Conservation (phyloP, 805 yeast genomes). For the Saturnispora halmiae region DNA sequence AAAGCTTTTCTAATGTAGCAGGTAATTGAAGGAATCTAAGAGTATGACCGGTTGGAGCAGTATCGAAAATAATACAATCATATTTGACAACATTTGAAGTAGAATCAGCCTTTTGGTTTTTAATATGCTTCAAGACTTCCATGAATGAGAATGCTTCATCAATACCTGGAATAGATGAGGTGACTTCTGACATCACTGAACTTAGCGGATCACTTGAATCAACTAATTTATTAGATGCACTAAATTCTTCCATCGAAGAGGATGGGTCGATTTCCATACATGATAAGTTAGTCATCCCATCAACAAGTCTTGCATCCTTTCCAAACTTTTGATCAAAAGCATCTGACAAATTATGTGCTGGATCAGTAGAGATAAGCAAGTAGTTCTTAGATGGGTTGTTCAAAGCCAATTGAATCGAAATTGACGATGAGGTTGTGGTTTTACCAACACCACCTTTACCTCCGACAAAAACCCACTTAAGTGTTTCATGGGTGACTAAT, state of each 20-base stretch:
- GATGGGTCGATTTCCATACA: conserved; percentile 99
- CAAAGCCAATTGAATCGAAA: conserved; percentile 88
- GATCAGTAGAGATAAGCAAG: conserved; percentile 90
- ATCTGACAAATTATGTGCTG: conserved; percentile 95
- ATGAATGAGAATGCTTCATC: conserved; percentile 97
- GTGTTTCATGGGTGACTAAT: conserved; percentile 50
- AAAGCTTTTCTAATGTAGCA: conserved; percentile 76
- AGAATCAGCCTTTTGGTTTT: conserved; percentile 42
- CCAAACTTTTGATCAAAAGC: conserved; percentile 98
- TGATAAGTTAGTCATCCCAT: conserved; percentile 77
- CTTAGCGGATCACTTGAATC: conserved; percentile 58
- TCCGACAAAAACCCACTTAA: conserved; percentile 97
- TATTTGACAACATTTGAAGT: conserved; percentile 35
- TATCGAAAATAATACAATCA: conserved; percentile 90
- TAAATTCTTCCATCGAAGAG: conserved; percentile 83
- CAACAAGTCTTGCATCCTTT: conserved; percentile 90
- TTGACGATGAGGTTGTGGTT: conserved; percentile 92
- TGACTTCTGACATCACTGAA: conserved; percentile 78
- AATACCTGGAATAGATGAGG: conserved; percentile 94
- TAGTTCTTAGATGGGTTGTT: conserved; percentile 73
- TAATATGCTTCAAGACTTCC: conserved; percentile 96
- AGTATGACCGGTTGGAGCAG: conserved; percentile 99
- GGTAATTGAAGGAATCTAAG: conserved; percentile 92
- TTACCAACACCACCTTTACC: conserved; percentile 99
- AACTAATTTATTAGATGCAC: conserved; percentile 26